A percentile compares a stretch with the other conserved stretches of the same genome.
These are phyloP conservation scores for Penicillium sp. DNA, from an alignment of 2,329 filamentous ascomycete species.

Conservation along the genomic window DNA sequence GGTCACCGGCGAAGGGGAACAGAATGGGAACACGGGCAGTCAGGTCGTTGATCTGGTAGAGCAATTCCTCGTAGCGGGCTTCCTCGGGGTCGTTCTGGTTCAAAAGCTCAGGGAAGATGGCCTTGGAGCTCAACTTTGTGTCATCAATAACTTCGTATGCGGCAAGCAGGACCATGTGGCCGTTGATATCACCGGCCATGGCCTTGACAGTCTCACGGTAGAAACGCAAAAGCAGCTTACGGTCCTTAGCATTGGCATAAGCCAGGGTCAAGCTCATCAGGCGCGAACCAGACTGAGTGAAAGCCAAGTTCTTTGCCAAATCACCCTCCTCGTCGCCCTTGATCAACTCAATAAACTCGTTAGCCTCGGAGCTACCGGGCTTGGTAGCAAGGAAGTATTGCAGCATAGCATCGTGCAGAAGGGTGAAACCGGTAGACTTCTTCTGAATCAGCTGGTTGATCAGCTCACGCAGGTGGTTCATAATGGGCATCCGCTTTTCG, in stretches of 20 bases:
- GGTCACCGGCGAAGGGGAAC: conserved; percentile 72
- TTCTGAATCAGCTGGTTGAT: conserved; percentile 95
- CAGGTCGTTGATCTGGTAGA: conserved; percentile 45
- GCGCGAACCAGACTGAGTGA: conserved; percentile 83
- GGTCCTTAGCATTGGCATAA: conserved; percentile 85
- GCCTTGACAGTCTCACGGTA: conserved; percentile 87
- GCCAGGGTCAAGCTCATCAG: conserved; percentile 81
- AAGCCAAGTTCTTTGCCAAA: conserved; percentile 90
- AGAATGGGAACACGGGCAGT: conserved; percentile 66
- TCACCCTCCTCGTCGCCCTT: conserved; percentile 91
- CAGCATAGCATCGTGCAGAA: conserved; percentile 97
- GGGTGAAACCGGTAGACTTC: conserved; percentile 94
- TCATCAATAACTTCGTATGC: conserved; percentile 93
- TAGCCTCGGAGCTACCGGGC: conserved; percentile 75
- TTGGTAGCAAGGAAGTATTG: conserved; percentile 88
- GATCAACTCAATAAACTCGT: conserved; percentile 83
- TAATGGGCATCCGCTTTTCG: conserved; percentile 82
- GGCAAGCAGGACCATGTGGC: conserved; percentile 77
- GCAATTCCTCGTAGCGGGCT: conserved; percentile 45
- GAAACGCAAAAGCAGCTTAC: conserved; percentile 81
- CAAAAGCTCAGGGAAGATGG: conserved; percentile 83
- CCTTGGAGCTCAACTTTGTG: conserved; percentile 82
- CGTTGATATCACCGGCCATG: conserved; percentile 78
- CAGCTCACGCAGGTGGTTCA: conserved; percentile 80
- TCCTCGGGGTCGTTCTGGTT: conserved; percentile 58